Evolutionary conservation across 495 filamentous ascomycete species (phyloP).

Genomic region (Aspergillus affinis): DNA sequence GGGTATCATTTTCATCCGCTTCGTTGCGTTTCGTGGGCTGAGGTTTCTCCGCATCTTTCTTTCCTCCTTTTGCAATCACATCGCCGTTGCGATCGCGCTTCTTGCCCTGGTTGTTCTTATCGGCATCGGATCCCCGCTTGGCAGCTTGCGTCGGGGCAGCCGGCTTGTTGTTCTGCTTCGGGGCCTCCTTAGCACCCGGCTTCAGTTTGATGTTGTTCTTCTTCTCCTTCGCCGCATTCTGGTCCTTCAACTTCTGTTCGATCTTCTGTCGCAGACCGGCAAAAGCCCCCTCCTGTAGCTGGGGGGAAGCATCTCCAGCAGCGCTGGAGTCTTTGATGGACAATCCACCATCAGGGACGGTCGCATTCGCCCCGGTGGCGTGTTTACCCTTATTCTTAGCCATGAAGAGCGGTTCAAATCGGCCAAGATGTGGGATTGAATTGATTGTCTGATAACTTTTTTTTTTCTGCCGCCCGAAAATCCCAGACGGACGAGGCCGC

Average conservation of each 20-base stretch:
- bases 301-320: constrained; percentile 34
- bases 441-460: constrained; percentile 17
- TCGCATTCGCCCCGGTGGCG: constrained; percentile 35
- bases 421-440: constrained; percentile 15
- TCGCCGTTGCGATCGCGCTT: constrained; percentile 54
- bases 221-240: constrained; percentile 47
- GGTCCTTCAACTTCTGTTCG: constrained; percentile 51
- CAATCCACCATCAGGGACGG: constrained; percentile 17
- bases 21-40: constrained; percentile 26
- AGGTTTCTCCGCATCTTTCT: constrained; percentile 26
- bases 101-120: constrained; percentile 44
- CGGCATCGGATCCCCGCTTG: constrained; percentile 33
- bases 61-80: constrained; percentile 40
- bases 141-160: constrained; percentile 25
- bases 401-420: constrained; percentile 26
- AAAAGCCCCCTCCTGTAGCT: constrained; percentile 60
- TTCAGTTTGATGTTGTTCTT: constrained; percentile 38
- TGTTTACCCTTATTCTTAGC: constrained; percentile 44
- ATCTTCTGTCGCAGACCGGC: constrained; percentile 64
- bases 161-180: constrained; percentile 31
- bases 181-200: constrained; percentile 18
- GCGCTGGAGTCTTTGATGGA: constrained; percentile 24
- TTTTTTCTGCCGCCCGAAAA: constrained; percentile 34
- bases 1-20: constrained; percentile 31
- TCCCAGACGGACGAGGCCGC: constrained; percentile 23